Base-by-base conservation (phyloP, 2,329 filamentous ascomycete genomes). In the Ophiostoma sp. region DNA sequence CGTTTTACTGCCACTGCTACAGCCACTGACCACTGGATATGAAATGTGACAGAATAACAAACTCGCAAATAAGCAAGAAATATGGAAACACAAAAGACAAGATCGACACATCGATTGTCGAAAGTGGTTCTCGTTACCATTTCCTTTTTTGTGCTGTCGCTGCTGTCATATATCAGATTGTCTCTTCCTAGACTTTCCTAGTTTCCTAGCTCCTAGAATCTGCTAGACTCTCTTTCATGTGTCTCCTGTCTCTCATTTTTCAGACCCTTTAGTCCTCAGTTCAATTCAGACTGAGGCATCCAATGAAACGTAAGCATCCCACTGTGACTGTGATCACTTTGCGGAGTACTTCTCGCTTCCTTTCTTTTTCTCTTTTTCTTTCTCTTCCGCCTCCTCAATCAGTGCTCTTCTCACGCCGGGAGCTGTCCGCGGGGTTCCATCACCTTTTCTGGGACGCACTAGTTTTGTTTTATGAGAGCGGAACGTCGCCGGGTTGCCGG, bases 291-390 rank as follows among this genome's bases (percentile, higher is more conserved):
- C 27, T 27, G 27, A 18, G 49, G 27, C 49, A 55, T 3, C 49
- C 49, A 55, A 55, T 55, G 27, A 55, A 55, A 55, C 49, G 11
- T 3, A 12, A 9, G n/a, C 8, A 55, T 55, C 49, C 49, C 49
- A 55, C 49, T 27, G 49, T 55, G 49, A 27, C 49, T 55, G 49
- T 55, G 49, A 55, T 55, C 49, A 55, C 49, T 55, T 55, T 52
- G 7, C 16, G 49, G 27, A 8, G 18, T 55, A 11, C 47, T 16
- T 52, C 42, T 45, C 42, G 42, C 14, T 12, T 45, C 9, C 5
- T 11, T 45, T 11, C 3, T 45, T 11, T 3, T 45, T 45, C 42
- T 47, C 45, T 47, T 14, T 14, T 47, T n/a, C 12, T 27, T 55
- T 45, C 27, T 27, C 7, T 36, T 55, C 3, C n/a, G 11, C 49